phyloP scores from a whole-genome alignment of 257 asterid genomes.

The Rubia yunnanensis region DNA sequence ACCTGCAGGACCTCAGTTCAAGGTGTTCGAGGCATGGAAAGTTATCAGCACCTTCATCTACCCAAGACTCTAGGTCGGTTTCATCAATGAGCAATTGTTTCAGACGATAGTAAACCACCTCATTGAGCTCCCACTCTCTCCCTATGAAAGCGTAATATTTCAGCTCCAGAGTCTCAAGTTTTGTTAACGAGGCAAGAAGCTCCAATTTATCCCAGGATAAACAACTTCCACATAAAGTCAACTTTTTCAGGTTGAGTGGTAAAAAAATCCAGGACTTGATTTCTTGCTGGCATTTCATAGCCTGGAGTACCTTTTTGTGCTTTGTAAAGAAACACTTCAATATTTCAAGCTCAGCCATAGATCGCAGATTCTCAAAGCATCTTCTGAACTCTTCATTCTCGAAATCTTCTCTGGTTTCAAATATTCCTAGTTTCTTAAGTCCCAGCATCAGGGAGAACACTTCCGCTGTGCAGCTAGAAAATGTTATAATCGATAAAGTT shows the following conservation, averaged over 20 bases:
- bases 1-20: neutral
- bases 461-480: slow-evolving; percentile 15
- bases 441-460: slow-evolving; percentile 17
- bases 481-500: slow-evolving; percentile 8
- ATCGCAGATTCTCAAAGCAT: neutral
- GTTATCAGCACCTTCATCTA: neutral
- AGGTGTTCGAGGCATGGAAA: neutral
- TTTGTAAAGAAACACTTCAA: neutral
- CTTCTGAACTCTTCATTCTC: neutral
- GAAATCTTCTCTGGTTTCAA: slow-evolving; percentile 12
- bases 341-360: neutral
- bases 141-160: slow-evolving; percentile 11
- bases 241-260: neutral
- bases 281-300: neutral
- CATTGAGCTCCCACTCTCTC: neutral
- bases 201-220: slow-evolving; percentile 4
- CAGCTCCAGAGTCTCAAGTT: slow-evolving; percentile 7
- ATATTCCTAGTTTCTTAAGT: too few relatives aligned
- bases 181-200: neutral
- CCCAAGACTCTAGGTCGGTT: neutral
- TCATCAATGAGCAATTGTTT: neutral
- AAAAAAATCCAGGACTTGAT: neutral
- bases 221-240: slow-evolving; percentile 5
- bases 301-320: neutral
- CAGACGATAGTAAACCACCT: neutral